These are phyloP conservation scores for Rhizoclosmatium globosum DNA, from an alignment of 192 early-diverging fungal genomes.

Conservation along the genomic window DNA sequence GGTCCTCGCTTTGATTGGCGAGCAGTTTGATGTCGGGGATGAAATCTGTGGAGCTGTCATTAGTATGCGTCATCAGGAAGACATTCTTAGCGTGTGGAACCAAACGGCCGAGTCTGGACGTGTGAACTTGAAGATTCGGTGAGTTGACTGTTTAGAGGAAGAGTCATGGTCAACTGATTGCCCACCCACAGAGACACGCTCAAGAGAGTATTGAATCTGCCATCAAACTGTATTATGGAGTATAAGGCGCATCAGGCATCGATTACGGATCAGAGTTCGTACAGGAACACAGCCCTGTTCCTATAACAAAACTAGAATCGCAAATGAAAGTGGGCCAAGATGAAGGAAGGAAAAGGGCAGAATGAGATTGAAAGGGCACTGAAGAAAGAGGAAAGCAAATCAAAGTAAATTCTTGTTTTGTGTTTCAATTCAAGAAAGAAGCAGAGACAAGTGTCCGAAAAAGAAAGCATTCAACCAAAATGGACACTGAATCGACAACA, in stretches of 20 bases:
- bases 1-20: slow-evolving; percentile 89
- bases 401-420: too few relatives aligned
- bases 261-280: slow-evolving; percentile 83
- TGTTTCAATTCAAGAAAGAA: too few relatives aligned
- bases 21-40: slow-evolving; percentile 86
- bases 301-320: not conserved
- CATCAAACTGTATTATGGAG: slow-evolving; percentile 87
- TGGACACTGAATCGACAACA: too few relatives aligned
- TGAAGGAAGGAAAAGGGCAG: too few relatives aligned
- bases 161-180: not conserved
- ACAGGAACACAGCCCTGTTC: slow-evolving; percentile 72
- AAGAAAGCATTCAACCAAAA: too few relatives aligned
- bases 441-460: too few relatives aligned
- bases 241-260: slow-evolving; percentile 92
- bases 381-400: too few relatives aligned
- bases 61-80: slow-evolving; percentile 90
- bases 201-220: slow-evolving; percentile 86
- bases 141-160: slow-evolving; percentile 15
- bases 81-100: slow-evolving; percentile 97
- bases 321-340: too few relatives aligned
- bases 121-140: slow-evolving; percentile 86
- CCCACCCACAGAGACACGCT: slow-evolving; percentile 74
- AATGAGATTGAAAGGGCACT: too few relatives aligned
- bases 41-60: slow-evolving; percentile 95
- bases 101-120: slow-evolving; percentile 82